Percentiles rank a stretch among this genome's conserved stretches.
Evolutionary conservation across 768 basidiomycete species (phyloP).

Genomic region (Phaffia tasmanica): DNA sequence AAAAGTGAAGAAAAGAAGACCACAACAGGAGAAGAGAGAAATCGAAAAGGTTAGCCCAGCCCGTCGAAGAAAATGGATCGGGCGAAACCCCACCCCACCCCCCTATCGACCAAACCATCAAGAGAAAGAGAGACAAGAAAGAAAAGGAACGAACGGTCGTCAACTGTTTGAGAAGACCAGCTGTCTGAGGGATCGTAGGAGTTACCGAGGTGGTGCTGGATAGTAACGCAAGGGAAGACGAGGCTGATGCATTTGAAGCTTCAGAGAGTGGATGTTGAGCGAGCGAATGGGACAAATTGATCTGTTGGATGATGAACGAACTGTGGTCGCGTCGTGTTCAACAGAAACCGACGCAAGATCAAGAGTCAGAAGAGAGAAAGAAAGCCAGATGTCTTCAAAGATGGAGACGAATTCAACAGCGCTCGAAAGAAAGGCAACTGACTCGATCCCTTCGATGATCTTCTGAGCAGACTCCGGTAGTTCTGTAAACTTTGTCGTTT

Average conservation of each 20-base stretch:
- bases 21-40: neutral
- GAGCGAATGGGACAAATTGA: constrained; percentile 17
- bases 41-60: neutral
- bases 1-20: neutral
- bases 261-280: constrained; percentile 22
- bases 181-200: constrained; percentile 19
- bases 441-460: constrained; percentile 24
- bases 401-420: neutral
- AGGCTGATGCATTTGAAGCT: constrained; percentile 5
- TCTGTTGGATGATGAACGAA: constrained; percentile 15
- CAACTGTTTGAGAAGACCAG: constrained; percentile 17
- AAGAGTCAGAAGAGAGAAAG: neutral
- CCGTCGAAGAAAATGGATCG: neutral
- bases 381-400: neutral
- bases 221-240: constrained; percentile 4
- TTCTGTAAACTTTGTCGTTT: constrained; percentile 22
- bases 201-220: neutral
- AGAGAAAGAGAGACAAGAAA: too few relatives aligned
- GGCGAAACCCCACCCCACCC: too few relatives aligned
- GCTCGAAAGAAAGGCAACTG: neutral
- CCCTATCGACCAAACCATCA: too few relatives aligned
- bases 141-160: constrained; percentile 8
- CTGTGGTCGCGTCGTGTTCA: neutral
- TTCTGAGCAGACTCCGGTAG: constrained; percentile 25
- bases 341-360: neutral